Evolutionary conservation across 139 green algal species (phyloP).

Genomic region (Mesotaenium endlicherianum): DNA sequence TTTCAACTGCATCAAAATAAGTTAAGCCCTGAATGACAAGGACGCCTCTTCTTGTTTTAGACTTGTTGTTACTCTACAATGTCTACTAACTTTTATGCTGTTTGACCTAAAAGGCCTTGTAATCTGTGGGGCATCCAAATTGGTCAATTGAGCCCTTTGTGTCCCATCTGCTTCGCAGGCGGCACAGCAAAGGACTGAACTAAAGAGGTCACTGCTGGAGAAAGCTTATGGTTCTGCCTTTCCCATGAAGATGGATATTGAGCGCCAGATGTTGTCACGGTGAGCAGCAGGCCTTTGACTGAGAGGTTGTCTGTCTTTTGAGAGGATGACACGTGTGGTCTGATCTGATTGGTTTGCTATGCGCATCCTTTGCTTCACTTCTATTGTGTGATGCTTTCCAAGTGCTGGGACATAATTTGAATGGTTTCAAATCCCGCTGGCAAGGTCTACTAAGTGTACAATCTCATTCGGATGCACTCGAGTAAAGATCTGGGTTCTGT

Average conservation of each 20-base stretch:
- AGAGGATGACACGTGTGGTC: too few species aligned
- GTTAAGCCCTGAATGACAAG: neutral
- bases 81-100: neutral
- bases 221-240: conserved; percentile 41
- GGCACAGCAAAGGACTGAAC: neutral
- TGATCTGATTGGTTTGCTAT: too few species aligned
- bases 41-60: neutral
- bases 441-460: too few species aligned
- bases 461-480: too few species aligned
- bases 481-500: too few species aligned
- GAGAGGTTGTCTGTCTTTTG: too few species aligned
- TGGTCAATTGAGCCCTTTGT: neutral
- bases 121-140: neutral
- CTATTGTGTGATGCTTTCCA: too few species aligned
- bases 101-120: neutral
- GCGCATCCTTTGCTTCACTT: too few species aligned
- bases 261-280: conserved; percentile 41
- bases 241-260: conserved; percentile 51
- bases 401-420: too few species aligned
- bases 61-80: neutral
- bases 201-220: conserved; percentile 17
- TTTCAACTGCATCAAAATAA: neutral
- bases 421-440: too few species aligned
- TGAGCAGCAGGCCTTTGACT: too few species aligned
- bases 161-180: conserved; percentile 7